These are phyloP conservation scores for Saccharomyces jurei DNA, from an alignment of 805 yeast species.

Conservation along the genomic window DNA sequence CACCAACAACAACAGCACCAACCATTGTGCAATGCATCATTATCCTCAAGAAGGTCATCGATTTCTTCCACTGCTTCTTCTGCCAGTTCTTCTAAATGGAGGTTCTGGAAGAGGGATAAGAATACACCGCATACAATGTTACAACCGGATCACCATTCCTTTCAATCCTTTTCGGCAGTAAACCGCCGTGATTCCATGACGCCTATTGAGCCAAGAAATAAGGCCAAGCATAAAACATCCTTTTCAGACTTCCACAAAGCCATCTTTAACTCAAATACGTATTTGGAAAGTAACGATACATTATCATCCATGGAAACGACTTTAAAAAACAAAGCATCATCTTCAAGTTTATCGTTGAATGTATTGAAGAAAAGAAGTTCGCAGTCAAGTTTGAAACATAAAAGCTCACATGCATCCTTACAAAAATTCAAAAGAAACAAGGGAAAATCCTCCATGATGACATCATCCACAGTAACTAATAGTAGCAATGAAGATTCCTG, in stretches of 20 bases:
- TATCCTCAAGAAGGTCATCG: conserved; percentile 16
- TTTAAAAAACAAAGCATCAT: conserved; percentile 16
- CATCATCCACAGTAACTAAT: conserved; percentile 9
- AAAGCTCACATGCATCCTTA: conserved; percentile 29
- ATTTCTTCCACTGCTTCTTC: conserved; percentile 13
- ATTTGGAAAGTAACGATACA: background rate
- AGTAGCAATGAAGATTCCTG: conserved; percentile 9
- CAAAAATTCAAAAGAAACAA: conserved; percentile 22
- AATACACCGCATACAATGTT: conserved; percentile 4
- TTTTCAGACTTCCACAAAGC: conserved; percentile 22
- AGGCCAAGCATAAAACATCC: conserved; percentile 10
- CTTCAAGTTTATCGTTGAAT: conserved; percentile 16
- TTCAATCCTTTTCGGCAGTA: background rate
- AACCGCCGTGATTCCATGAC: background rate
- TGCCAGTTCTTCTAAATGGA: conserved; percentile 21
- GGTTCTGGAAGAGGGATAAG: conserved; percentile 28
- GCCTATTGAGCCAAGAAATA: conserved; percentile 6
- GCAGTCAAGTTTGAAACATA: conserved; percentile 24
- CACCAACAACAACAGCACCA: conserved; percentile 1
- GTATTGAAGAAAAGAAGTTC: conserved; percentile 19
- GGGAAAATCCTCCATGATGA: conserved; percentile 10
- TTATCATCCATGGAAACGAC: background rate
- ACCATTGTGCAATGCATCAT: background rate
- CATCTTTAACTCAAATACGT: conserved; percentile 3
- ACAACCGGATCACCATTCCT: background rate